phyloP scores from a whole-genome alignment of 495 filamentous ascomycete species.

The Sphaerosporella brunnea region DNA sequence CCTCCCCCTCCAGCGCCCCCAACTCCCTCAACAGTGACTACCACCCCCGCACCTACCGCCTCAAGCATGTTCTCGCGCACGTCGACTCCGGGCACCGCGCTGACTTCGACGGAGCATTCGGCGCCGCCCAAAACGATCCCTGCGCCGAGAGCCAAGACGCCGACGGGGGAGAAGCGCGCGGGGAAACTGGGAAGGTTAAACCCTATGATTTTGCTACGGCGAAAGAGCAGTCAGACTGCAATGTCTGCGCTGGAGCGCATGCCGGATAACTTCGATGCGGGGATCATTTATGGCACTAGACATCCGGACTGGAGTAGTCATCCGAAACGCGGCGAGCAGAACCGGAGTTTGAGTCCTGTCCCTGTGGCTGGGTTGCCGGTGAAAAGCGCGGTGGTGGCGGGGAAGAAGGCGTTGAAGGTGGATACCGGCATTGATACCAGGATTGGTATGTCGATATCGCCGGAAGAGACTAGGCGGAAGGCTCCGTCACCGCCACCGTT shows the following conservation, averaged over 20 bases:
- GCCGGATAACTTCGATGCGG: constrained; percentile 53
- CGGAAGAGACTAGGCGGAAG: background rate
- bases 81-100: constrained; percentile 4
- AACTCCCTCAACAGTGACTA: constrained; percentile 35
- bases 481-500: background rate
- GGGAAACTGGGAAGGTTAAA: constrained; percentile 51
- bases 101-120: background rate
- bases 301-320: constrained; percentile 25
- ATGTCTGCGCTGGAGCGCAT: constrained; percentile 29
- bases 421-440: constrained; percentile 3
- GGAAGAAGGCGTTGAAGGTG: background rate
- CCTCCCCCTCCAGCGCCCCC: background rate
- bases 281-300: constrained; percentile 34
- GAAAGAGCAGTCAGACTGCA: constrained; percentile 37
- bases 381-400: background rate
- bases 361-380: background rate
- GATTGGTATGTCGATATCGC: constrained; percentile 2
- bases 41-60: constrained; percentile 83
- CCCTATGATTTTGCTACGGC: constrained; percentile 50
- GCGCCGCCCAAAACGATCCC: constrained; percentile 19
- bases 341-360: constrained; percentile 10
- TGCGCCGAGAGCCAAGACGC: constrained; percentile 13
- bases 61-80: constrained; percentile 32
- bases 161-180: constrained; percentile 27
- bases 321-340: constrained; percentile 12